Base-by-base conservation (phyloP, 2,329 filamentous ascomycete genomes). In the Cordyceps farinosa region DNA sequence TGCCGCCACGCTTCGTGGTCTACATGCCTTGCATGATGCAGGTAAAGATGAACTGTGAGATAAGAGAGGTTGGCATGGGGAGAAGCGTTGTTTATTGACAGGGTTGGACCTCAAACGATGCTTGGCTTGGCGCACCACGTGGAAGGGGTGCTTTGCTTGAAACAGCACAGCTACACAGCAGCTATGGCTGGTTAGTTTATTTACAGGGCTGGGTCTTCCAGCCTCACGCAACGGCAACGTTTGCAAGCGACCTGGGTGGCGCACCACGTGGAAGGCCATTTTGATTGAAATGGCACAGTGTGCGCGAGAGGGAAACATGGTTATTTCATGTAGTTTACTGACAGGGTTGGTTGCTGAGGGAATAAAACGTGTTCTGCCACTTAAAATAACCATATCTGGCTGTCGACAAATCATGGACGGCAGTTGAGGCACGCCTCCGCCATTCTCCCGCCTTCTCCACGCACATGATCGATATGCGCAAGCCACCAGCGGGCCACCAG, bases 11-110 rank as follows among this genome's bases (percentile, higher is more conserved):
- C 38, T 70, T 8, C 63, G 71, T 7, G 68, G 65, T 29, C 56
- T 75, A 51, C 60, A 64, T 27, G 53, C 58, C n/a, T 56, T 68
- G 29, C 36, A 65, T 6, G 38, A 42, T 13, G n/a, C 8, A 15
- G 54, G 22, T 17, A 58, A 56, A 62, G 72, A 74, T 32, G 74
- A 76, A 66, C 65, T 76, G 22, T 76, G 65, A 67, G n/a, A n/a
- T 22, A 27, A 22, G 3, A 27, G 10, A 22, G 45, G 27, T 29
- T n/a, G 47, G 17, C 38, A 36, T 29, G 17, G 27, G 17, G 27
- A 17, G 17, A 11, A 40, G 7, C 50, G n/a, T 34, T 32, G 36
- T 62, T 15, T n/a, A 53, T 51, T 13, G 57, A 32, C 22, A 38
- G 42, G 9, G 29, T 30, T 45, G 38, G 27, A 22, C 17, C 29